phyloP scores from a whole-genome alignment of 805 yeast species.

The Starmerella davenportii region DNA sequence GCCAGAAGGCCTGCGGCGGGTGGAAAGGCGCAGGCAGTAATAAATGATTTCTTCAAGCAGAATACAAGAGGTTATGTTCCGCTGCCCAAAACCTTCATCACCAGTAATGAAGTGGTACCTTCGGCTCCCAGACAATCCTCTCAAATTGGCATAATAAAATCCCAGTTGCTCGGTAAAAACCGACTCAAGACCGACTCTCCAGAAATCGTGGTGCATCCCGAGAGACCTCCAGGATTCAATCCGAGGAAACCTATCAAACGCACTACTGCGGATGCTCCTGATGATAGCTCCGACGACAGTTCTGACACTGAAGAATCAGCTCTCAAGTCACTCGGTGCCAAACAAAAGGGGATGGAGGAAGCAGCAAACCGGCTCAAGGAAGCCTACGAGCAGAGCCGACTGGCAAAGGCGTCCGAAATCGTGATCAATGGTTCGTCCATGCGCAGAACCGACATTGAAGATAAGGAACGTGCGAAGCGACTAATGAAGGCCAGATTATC shows the following conservation, averaged over 20 bases:
- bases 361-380: constrained; percentile 5
- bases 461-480: constrained; percentile 44
- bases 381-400: constrained; percentile 4
- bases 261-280: constrained; percentile 23
- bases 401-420: neutral
- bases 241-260: constrained; percentile 19
- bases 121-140: constrained; percentile 3
- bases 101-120: constrained; percentile 6
- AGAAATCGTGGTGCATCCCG: constrained; percentile 26
- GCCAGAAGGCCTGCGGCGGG: neutral
- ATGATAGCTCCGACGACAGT: constrained; percentile 27
- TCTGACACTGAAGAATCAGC: constrained; percentile 26
- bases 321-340: constrained; percentile 11
- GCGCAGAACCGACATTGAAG: neutral
- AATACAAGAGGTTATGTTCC: constrained; percentile 2
- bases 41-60: constrained; percentile 8
- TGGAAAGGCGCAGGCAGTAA: constrained; percentile 1
- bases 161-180: constrained; percentile 1
- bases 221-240: constrained; percentile 35
- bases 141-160: constrained; percentile 2
- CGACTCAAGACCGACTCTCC: neutral
- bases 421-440: constrained; percentile 2
- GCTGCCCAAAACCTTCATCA: neutral
- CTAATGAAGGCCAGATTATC: constrained; percentile 62
- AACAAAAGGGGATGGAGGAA: constrained; percentile 12